Base-by-base conservation (phyloP, 2,329 filamentous ascomycete genomes). In the Fusarium secorum region DNA sequence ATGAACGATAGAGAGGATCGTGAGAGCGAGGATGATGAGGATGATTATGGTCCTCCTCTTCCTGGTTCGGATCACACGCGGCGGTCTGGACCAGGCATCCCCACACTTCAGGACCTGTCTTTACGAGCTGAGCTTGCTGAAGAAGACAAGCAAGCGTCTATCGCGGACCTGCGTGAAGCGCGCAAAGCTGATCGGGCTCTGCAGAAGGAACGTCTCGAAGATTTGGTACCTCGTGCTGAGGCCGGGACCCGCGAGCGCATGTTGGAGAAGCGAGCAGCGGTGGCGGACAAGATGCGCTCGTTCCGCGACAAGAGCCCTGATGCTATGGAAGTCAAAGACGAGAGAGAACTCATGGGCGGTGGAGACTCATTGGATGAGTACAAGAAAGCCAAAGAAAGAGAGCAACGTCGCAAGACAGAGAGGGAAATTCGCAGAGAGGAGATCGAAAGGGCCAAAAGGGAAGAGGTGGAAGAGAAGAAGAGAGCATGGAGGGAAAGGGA, bases 371-470 rank as follows among this genome's bases (percentile, higher is more conserved):
- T 90, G n/a, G 87, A 86, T 2, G 91, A 94, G 64, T 89, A 90
- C 71, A 95, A 91, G 83, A 86, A 85, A 75, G 83, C 88, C 78
- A 89, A 91, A 79, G 87, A 88, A 72, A 87, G 85, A 63, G 85
- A 89, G 74, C 88, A 93, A 81, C 83, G 88, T 74, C 91, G 91
- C 81, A 97, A 95, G 86, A 93, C 90, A 74, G 94, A 97, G 80
- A 81, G 95, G 56, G 94, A 98, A 84, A 82, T 96, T 20, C 82
- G 93, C 64, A 87, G 93, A 75, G 95, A 98, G 80, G 95, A 97
- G 81, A 86, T 94, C 62, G 82, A 92, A 67, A 83, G 94, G 76
- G 93, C 93, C 15, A 88, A 89, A 77, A 86, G 86, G 66, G 94
- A 90, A 49, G 95, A 98, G 85, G 86, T 94, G 73, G 93, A 97